These are phyloP conservation scores for Eucalyptus marginata DNA, from an alignment of 345 rosid genomes.

Conservation along the genomic window DNA sequence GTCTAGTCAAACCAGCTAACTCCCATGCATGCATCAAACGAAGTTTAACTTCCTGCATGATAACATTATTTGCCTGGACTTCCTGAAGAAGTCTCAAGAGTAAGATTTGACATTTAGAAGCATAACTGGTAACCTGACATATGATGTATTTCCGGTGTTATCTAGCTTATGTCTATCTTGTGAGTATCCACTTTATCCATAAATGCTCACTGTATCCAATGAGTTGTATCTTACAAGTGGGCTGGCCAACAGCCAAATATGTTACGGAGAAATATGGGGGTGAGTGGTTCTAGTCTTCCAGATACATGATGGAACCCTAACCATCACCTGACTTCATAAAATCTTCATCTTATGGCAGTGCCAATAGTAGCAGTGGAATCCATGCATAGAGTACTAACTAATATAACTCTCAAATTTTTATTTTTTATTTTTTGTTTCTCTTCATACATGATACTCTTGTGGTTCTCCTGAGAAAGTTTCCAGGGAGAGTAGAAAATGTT, in stretches of 20 bases:
- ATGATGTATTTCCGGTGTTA: neutral
- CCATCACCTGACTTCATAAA: neutral
- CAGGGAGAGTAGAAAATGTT: neutral
- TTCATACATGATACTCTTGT: neutral
- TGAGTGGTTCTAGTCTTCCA: neutral
- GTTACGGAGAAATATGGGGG: neutral
- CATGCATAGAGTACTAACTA: neutral
- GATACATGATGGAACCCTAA: neutral
- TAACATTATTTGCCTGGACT: neutral
- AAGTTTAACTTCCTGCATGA: neutral
- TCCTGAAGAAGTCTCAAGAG: neutral
- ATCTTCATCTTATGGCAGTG: neutral
- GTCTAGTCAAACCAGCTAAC: neutral
- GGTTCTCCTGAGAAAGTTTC: neutral
- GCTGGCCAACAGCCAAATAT: neutral
- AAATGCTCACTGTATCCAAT: neutral
- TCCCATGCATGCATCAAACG: neutral
- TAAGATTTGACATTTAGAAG: neutral
- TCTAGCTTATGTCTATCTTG: neutral
- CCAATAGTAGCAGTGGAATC: neutral
- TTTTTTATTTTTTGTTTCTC: neutral
- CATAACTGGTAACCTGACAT: neutral
- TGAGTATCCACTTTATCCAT: neutral
- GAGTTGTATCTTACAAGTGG: neutral
- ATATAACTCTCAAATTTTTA: neutral